Conservation (phyloP, 2,329 filamentous ascomycete species). For the Trichoderma harzianum region DNA sequence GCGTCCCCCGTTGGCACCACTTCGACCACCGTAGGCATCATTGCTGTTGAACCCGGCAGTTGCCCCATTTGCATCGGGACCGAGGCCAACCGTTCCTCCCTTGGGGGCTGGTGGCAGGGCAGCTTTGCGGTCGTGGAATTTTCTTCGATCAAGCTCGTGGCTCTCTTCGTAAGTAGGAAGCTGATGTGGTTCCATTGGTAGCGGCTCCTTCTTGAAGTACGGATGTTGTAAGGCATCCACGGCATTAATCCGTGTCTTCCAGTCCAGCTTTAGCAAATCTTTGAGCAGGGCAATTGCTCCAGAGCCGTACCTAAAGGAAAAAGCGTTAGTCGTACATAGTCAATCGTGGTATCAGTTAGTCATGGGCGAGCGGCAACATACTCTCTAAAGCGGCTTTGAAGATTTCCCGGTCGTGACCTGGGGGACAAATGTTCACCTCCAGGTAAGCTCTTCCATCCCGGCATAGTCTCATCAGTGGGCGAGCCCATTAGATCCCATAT, state of each 20-base stretch:
- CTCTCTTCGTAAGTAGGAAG: slow-evolving; percentile 92
- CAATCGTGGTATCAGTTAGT: too few relatives aligned
- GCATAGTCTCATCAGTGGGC: slow-evolving; percentile 88
- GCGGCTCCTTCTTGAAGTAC: slow-evolving; percentile 78
- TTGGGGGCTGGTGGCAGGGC: slow-evolving; percentile 86
- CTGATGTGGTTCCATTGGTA: slow-evolving; percentile 78
- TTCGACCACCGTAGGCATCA: slow-evolving; percentile 47
- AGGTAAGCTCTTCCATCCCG: slow-evolving; percentile 79
- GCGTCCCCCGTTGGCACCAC: slow-evolving; percentile 47
- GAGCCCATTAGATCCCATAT: slow-evolving; percentile 93
- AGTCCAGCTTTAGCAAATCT: slow-evolving; percentile 84
- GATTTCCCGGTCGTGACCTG: slow-evolving; percentile 58
- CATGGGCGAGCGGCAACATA: slow-evolving; percentile 34
- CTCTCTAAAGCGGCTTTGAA: slow-evolving; percentile 73
- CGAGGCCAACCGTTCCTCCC: slow-evolving; percentile 82
- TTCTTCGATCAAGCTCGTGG: slow-evolving; percentile 91
- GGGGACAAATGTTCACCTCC: slow-evolving; percentile 74
- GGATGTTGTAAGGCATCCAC: slow-evolving; percentile 89
- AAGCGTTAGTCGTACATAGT: slow-evolving; percentile 20
- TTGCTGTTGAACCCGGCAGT: slow-evolving; percentile 48
- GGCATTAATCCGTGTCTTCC: slow-evolving; percentile 84
- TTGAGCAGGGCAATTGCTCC: slow-evolving; percentile 74
- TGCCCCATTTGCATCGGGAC: slow-evolving; percentile 49
- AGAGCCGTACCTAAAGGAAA: slow-evolving; percentile 50
- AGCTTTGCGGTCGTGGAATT: slow-evolving; percentile 81